Percentiles rank a stretch among this genome's conserved stretches.
Evolutionary conservation across 176 grass and related monocot species (phyloP).

Genomic region (Paspalum vaginatum): DNA sequence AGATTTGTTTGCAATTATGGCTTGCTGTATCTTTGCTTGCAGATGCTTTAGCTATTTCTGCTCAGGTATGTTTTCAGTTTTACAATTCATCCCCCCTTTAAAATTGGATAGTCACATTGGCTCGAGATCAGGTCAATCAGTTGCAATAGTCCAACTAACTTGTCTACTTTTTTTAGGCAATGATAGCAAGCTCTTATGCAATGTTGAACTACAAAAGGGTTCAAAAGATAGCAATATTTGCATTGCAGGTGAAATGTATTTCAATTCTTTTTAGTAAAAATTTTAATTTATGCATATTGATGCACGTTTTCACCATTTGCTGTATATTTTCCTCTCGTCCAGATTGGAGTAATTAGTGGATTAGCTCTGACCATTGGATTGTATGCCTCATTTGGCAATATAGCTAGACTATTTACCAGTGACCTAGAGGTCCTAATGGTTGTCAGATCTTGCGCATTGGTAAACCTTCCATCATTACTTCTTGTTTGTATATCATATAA

Average conservation of each 20-base stretch:
- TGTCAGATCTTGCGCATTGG: constrained; percentile 84
- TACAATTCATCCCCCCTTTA: not conserved
- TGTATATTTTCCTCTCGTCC: constrained; percentile 44
- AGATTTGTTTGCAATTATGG: constrained; percentile 99
- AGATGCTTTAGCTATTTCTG: constrained; percentile 67
- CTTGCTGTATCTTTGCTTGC: constrained; percentile 81
- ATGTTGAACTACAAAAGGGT: constrained; percentile 76
- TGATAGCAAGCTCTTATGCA: constrained; percentile 86
- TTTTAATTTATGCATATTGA: not conserved
- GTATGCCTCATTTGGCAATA: constrained; percentile 73
- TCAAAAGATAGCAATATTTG: constrained; percentile 61
- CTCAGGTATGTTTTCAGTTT: constrained; percentile 38
- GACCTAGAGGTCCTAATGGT: constrained; percentile 80
- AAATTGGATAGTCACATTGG: constrained; percentile 28
- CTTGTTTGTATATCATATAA: not conserved
- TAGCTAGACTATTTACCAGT: constrained; percentile 81
- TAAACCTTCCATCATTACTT: constrained; percentile 43
- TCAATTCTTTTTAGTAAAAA: constrained; percentile 18
- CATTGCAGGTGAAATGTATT: constrained; percentile 66
- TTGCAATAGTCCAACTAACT: constrained; percentile 29
- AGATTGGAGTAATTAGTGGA: constrained; percentile 73
- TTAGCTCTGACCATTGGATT: constrained; percentile 74
- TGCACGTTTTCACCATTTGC: not conserved
- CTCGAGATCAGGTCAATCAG: constrained; percentile 16
- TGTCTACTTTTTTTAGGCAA: constrained; percentile 51